These are phyloP conservation scores for Talaromyces amestolkiae DNA, from an alignment of 2,329 filamentous ascomycete species.

Conservation along the genomic window DNA sequence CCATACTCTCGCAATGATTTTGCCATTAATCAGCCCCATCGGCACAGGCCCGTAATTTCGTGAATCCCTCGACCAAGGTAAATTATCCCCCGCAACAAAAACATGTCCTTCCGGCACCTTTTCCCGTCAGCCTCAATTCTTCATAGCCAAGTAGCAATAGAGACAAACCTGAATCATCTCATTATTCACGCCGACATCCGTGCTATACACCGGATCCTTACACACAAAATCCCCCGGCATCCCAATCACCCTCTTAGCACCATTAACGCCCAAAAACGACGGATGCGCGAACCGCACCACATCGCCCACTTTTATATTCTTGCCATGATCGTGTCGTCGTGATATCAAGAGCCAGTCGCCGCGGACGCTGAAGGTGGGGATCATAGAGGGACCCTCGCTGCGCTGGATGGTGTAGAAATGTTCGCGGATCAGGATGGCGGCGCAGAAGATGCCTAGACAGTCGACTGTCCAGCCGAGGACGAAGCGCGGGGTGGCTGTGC, in stretches of 20 bases:
- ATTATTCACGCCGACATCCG: conserved; percentile 30
- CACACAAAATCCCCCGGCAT: conserved; percentile 62
- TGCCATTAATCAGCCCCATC: conserved; percentile 77
- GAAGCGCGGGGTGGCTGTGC: conserved; percentile 24
- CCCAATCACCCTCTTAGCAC: conserved; percentile 76
- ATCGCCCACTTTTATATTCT: conserved; percentile 72
- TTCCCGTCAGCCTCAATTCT: background rate
- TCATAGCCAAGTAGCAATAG: background rate
- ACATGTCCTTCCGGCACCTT: conserved; percentile 90
- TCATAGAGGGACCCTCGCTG: conserved; percentile 78
- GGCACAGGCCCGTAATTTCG: conserved; percentile 83
- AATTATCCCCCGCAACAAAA: conserved; percentile 86
- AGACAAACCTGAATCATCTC: conserved; percentile 52
- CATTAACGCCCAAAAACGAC: conserved; percentile 57
- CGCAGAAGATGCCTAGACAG: conserved; percentile 36
- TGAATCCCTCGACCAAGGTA: conserved; percentile 80
- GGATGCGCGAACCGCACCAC: conserved; percentile 77
- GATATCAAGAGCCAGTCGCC: conserved; percentile 70
- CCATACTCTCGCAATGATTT: conserved; percentile 61
- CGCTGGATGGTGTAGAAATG: conserved; percentile 62
- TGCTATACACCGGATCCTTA: conserved; percentile 39
- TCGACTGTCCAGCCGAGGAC: conserved; percentile 32
- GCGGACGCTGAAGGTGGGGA: conserved; percentile 70
- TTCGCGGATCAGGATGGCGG: conserved; percentile 42
- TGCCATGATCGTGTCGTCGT: conserved; percentile 66